Percentiles rank a stretch among this genome's conserved stretches.
These are phyloP conservation scores for Kalanchoe fedtschenkoi DNA, from an alignment of 164 flowering plant species.

Conservation along the genomic window DNA sequence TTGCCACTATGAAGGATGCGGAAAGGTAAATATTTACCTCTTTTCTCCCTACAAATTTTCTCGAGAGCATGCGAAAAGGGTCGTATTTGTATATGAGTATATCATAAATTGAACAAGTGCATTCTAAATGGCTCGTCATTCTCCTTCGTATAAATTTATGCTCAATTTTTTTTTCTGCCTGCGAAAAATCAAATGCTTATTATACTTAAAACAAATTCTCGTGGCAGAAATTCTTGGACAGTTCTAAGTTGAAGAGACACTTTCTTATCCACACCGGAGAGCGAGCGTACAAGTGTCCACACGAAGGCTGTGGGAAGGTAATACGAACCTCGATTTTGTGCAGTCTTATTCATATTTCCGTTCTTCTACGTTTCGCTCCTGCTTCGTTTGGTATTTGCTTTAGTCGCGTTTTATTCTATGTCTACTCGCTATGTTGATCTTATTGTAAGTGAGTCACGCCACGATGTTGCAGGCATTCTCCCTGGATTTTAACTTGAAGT, in stretches of 20 bases:
- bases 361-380: not conserved
- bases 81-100: too few species aligned
- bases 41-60: not conserved
- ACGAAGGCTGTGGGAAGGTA: slow-evolving; percentile 99
- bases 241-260: slow-evolving; percentile 92
- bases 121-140: too few species aligned
- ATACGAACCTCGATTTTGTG: slow-evolving; percentile 6
- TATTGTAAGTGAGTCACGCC: not conserved
- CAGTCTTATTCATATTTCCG: not conserved
- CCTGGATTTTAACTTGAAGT: slow-evolving; percentile 88
- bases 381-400: not conserved
- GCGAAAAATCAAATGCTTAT: too few species aligned
- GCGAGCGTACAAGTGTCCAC: slow-evolving; percentile 74
- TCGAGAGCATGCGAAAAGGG: not conserved
- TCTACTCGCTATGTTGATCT: not conserved
- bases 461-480: slow-evolving; percentile 72
- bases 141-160: not conserved
- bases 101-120: too few species aligned
- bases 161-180: not conserved
- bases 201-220: slow-evolving; percentile 6
- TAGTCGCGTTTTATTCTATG: too few species aligned
- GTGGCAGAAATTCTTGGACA: slow-evolving; percentile 93
- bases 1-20: slow-evolving; percentile 85
- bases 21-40: slow-evolving; percentile 66
- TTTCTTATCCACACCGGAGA: slow-evolving; percentile 94